Evolutionary conservation across 2,329 filamentous ascomycete genomes (phyloP).

Genomic region (Malbranchea zuffiana): DNA sequence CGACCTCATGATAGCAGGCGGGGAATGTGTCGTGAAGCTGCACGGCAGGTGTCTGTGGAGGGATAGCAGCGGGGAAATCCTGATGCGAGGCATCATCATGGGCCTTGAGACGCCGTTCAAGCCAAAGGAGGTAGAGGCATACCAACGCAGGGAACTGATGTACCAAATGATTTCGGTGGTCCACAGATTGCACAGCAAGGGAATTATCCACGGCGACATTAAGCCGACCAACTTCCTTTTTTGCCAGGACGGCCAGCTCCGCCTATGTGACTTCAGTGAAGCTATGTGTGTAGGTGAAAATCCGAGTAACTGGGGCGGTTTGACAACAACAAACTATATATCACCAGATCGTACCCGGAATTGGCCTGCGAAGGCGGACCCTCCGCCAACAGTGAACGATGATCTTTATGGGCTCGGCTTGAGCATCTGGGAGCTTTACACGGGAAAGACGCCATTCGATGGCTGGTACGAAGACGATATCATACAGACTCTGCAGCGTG

Average conservation of each 20-base stretch:
- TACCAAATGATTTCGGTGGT: slow-evolving; percentile 8
- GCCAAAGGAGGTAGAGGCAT: slow-evolving; percentile 9
- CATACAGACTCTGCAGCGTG: slow-evolving; percentile 7
- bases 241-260: slow-evolving; percentile 8
- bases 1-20: slow-evolving; percentile 9
- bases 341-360: slow-evolving; percentile 8
- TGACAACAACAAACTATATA: slow-evolving; percentile 10
- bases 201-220: slow-evolving; percentile 12
- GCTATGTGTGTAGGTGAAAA: slow-evolving; percentile 7
- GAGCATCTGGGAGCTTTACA: slow-evolving; percentile 11
- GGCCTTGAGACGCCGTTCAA: slow-evolving; percentile 11
- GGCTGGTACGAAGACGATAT: slow-evolving; percentile 12
- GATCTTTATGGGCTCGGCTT: slow-evolving; percentile 8
- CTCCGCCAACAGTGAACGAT: slow-evolving; percentile 11
- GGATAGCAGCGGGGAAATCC: slow-evolving; percentile 7
- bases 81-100: slow-evolving; percentile 9
- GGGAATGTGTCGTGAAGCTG: slow-evolving; percentile 9
- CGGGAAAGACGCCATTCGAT: slow-evolving; percentile 8
- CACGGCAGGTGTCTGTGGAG: slow-evolving; percentile 9
- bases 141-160: slow-evolving; percentile 6
- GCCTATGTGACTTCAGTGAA: slow-evolving; percentile 10
- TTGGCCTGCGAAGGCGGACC: slow-evolving; percentile 12
- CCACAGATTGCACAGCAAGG: slow-evolving; percentile 7
- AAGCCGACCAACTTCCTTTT: slow-evolving; percentile 12
- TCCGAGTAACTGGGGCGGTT: slow-evolving; percentile 8